phyloP scores from a whole-genome alignment of 129 eudicot species.

The sunflower (Helianthus annuus) region HanXRQr2.0-SUNRISE NC_035433.2:110676497-110676996 shows the following conservation, averaged over 20 bases:
- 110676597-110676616: conserved; percentile 76
- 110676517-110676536: conserved; percentile 72
- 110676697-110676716: conserved; percentile 50
- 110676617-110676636: conserved; percentile 42
- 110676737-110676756: conserved; percentile 64
- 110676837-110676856: conserved; percentile 79
- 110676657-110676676: conserved; percentile 16
- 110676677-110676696: conserved; percentile 55
- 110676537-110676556: conserved; percentile 75
- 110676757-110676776: conserved; percentile 70
- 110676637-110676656: conserved; percentile 12
- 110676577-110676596: conserved; percentile 46
- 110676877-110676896: conserved; percentile 77
- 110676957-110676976: conserved; percentile 42
- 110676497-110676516: conserved; percentile 58
- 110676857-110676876: conserved; percentile 53
- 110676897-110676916: conserved; percentile 36
- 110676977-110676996: conserved; percentile 28
- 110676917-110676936: conserved; percentile 22
- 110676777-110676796: conserved; percentile 86
- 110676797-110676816: conserved; percentile 67
- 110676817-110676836: conserved; percentile 61
- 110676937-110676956: conserved; percentile 33
- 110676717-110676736: conserved; percentile 85
- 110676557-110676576: conserved; percentile 49